phyloP scores from a whole-genome alignment of 2,329 filamentous ascomycete genomes.

The Pestalotiopsis sp. region DNA sequence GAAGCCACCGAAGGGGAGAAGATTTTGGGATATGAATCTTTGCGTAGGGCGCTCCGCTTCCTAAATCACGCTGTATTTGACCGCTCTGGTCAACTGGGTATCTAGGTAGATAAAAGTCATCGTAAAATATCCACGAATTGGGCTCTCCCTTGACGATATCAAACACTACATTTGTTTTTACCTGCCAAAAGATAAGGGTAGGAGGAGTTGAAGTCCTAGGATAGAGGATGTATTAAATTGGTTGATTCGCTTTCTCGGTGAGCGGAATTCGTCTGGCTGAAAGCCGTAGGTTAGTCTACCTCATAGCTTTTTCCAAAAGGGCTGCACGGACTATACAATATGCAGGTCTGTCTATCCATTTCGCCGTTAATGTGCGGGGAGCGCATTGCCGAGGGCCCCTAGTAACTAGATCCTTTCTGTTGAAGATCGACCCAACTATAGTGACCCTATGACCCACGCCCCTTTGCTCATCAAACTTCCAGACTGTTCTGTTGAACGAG shows the following conservation, averaged over 20 bases:
- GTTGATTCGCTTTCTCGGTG: too few relatives aligned
- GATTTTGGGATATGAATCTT: background rate
- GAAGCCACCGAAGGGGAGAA: conserved; percentile 10
- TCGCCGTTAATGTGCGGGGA: too few relatives aligned
- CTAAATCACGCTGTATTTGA: background rate
- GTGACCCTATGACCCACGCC: background rate
- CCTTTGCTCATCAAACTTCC: background rate
- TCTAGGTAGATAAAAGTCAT: background rate
- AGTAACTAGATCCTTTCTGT: background rate
- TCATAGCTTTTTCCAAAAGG: too few relatives aligned
- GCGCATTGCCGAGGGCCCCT: too few relatives aligned
- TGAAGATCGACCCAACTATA: background rate
- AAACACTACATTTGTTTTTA: background rate
- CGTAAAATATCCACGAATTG: background rate
- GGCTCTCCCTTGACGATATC: background rate
- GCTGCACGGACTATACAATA: too few relatives aligned
- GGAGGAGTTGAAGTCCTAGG: background rate
- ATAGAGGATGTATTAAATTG: background rate
- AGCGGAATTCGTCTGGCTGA: too few relatives aligned
- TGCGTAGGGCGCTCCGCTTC: background rate
- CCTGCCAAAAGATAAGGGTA: background rate
- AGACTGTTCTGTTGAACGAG: too few relatives aligned
- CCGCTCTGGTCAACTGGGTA: background rate
- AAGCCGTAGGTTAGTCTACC: too few relatives aligned
- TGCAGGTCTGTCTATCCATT: too few relatives aligned